Conservation (phyloP, 352 stramenopile species). For the Peronospora tabacina region DNA sequence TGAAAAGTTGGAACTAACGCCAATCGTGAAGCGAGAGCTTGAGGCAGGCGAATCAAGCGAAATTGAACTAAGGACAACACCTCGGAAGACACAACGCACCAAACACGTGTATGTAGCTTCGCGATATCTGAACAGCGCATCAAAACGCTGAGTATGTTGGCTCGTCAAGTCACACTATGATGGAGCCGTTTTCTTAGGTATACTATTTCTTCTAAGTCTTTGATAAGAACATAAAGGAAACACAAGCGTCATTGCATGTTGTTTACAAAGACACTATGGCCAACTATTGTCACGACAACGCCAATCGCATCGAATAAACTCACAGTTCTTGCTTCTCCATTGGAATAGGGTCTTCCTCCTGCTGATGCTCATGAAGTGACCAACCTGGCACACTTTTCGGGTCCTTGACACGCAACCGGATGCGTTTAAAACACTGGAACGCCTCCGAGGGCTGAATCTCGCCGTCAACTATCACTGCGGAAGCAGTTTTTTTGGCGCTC, state of each 20-base stretch:
- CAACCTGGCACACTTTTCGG: conserved; percentile 71
- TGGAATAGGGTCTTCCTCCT: conserved; percentile 18
- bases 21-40: conserved; percentile 21
- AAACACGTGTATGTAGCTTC: conserved; percentile 45
- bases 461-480: conserved; percentile 25
- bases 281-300: conserved; percentile 20
- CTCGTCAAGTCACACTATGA: conserved; percentile 2
- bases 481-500: conserved; percentile 25
- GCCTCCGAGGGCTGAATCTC: conserved; percentile 28
- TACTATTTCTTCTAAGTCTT: conserved; percentile 26
- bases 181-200: conserved; percentile 15
- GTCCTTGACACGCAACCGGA: conserved; percentile 78
- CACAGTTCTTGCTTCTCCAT: conserved; percentile 35
- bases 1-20: neutral
- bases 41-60: conserved; percentile 8
- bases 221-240: conserved; percentile 14
- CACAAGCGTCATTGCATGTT: conserved; percentile 15
- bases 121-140: conserved; percentile 34
- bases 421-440: conserved; percentile 67
- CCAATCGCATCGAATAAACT: conserved; percentile 4
- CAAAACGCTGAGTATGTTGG: conserved; percentile 21
- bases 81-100: conserved; percentile 26
- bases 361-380: conserved; percentile 44
- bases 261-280: conserved; percentile 17
- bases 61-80: conserved; percentile 15